Evolutionary conservation across 2,329 filamentous ascomycete genomes (phyloP), one percentile per base, ranked within the genome.

Genomic region (Colletotrichum sp.): DNA sequence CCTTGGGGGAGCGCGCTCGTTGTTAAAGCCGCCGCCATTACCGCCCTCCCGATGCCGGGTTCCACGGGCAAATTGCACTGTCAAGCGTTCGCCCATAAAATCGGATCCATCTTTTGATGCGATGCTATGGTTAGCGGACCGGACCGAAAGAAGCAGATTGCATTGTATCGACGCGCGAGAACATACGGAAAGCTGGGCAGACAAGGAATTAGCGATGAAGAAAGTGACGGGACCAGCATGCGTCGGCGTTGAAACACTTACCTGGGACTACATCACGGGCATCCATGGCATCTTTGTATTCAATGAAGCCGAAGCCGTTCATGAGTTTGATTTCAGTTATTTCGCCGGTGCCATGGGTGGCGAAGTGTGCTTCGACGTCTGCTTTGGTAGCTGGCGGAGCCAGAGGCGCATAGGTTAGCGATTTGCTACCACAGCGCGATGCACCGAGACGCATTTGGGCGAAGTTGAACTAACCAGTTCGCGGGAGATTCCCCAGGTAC

Each of bases 251-350:
- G 79, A 72, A 67, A 74, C 39, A 83, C 93, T 89, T 92, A 98
- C 97, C 96, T 87, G 97, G 97, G 83, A 99, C 97, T 79, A 99
- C 96, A 88, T 99, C 97, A 84, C 96, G 94, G 80, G 97, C 97
- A 88, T 99, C 97, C 94, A 98, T 95, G 75, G 96, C 93, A 88
- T 99, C 97, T 87, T 98, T 98, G 87, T 99, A 99, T 87, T 99
- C 97, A 85, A 99, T 98, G 90, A 99, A 99, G 85, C 97, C 97
- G 84, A 99, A 99, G 83, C 97, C 97, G 85, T 98, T 99, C 97
- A 99, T 99, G 79, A 99, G 93, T 90, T 99, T 99, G 89, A 99
- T 96, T 89, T 99, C 97, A 80, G 94, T 97, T 85, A 99, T 99
- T 86, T 98, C 96, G 86, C 97, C 97, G 81, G 96, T 96, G 84